Percentiles rank a stretch among this genome's conserved stretches.
Conservation (phyloP, 1,284 basidiomycete species). For the Ceratobasidium sp. region DNA sequence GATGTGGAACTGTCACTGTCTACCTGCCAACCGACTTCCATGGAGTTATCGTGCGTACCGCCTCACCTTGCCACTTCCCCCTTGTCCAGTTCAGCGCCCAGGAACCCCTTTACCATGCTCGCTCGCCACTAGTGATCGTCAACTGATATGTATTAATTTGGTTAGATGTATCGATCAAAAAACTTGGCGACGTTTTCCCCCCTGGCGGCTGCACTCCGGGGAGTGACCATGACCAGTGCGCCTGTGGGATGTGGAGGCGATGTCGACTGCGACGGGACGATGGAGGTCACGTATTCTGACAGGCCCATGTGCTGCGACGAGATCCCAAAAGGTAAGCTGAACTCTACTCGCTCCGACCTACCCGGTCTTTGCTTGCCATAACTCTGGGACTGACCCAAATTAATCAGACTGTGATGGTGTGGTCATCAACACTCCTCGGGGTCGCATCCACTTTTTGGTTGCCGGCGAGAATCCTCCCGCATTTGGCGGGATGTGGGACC, state of each 20-base stretch:
- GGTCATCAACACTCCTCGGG: conserved; percentile 23
- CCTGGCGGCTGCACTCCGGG: conserved; percentile 20
- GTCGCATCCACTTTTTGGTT: conserved; percentile 37
- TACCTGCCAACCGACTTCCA: conserved; percentile 37
- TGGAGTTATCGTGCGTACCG: conserved; percentile 27
- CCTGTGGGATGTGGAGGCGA: conserved; percentile 35
- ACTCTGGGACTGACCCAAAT: too few species aligned
- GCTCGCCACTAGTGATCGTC: background rate
- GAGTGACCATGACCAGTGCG: conserved; percentile 35
- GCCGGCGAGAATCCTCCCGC: conserved; percentile 30
- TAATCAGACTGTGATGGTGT: conserved; percentile 37
- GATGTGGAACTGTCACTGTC: conserved; percentile 28
- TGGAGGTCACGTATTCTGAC: conserved; percentile 39
- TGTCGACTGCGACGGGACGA: conserved; percentile 35
- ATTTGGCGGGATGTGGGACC: conserved; percentile 34
- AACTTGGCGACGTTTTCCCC: conserved; percentile 32
- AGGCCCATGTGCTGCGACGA: conserved; percentile 32
- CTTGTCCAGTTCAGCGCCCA: background rate
- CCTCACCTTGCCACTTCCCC: background rate
- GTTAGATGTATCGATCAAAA: conserved; percentile 35
- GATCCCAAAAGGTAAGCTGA: conserved; percentile 32
- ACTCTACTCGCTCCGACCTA: background rate
- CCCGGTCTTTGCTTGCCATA: too few species aligned
- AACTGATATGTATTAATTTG: background rate
- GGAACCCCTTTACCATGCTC: too few species aligned